A percentile compares a stretch with the other conserved stretches of the same genome.
Conservation (phyloP, 345 rosid genomes). For the Mallotus nudiflorus region DNA sequence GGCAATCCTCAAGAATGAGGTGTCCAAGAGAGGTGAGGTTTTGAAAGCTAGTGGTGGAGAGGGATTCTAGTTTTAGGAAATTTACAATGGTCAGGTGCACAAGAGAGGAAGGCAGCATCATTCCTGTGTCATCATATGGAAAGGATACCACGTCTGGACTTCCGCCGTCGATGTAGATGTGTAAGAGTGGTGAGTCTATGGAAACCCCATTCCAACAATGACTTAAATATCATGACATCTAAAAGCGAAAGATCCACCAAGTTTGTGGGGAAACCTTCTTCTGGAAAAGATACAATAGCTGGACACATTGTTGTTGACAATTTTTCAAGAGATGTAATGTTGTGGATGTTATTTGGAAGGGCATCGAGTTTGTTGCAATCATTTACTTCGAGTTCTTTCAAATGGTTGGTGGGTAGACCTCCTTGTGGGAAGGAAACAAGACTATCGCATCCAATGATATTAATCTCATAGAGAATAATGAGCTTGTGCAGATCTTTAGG, state of each 20-base stretch:
- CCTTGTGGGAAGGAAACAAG: constrained; percentile 11
- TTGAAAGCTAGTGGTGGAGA: not conserved
- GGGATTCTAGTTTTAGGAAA: constrained; percentile 21
- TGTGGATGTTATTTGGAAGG: constrained; percentile 5
- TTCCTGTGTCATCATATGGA: constrained; percentile 20
- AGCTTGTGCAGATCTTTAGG: constrained; percentile 11
- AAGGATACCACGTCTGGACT: constrained; percentile 15
- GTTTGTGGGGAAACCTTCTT: constrained; percentile 18
- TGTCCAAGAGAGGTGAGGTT: constrained; percentile 11
- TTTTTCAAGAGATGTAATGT: constrained; percentile 12
- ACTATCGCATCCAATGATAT: not conserved
- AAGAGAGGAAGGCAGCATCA: constrained; percentile 16
- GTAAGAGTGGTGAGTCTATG: constrained; percentile 16
- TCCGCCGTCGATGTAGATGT: not conserved
- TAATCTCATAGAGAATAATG: not conserved
- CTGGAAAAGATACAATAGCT: constrained; percentile 11
- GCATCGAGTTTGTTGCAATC: constrained; percentile 11
- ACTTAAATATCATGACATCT: not conserved
- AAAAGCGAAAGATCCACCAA: not conserved
- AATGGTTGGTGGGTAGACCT: not conserved
- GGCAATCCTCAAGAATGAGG: constrained; percentile 3
- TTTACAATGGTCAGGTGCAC: not conserved
- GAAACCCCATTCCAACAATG: constrained; percentile 19
- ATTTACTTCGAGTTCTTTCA: not conserved
- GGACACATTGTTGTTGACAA: not conserved